Conservation (phyloP, 2,329 filamentous ascomycete species). For the Colletotrichum horii region DNA sequence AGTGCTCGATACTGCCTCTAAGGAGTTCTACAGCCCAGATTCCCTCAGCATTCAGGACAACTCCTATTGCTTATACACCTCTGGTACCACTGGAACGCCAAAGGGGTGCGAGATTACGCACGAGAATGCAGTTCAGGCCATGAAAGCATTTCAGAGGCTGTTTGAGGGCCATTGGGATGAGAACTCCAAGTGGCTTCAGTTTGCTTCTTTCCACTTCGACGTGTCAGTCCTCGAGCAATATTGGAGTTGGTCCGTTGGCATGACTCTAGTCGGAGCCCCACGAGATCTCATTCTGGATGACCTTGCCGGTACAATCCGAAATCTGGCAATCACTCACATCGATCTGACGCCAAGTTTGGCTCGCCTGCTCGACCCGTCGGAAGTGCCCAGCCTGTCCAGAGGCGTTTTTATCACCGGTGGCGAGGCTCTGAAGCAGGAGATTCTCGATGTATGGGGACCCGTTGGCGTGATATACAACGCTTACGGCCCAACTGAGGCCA, state of each 20-base stretch:
- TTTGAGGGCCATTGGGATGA: slow-evolving; percentile 78
- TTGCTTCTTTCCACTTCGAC: slow-evolving; percentile 94
- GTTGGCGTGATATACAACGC: slow-evolving; percentile 87
- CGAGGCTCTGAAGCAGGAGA: slow-evolving; percentile 87
- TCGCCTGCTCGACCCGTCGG: slow-evolving; percentile 75
- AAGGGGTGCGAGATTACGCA: slow-evolving; percentile 91
- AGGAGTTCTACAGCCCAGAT: slow-evolving; percentile 31
- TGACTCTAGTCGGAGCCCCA: slow-evolving; percentile 81
- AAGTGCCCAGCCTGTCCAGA: slow-evolving; percentile 78
- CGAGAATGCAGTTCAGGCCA: slow-evolving; percentile 86
- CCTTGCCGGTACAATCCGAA: slow-evolving; percentile 73
- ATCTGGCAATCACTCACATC: slow-evolving; percentile 82
- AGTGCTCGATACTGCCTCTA: slow-evolving; percentile 26
- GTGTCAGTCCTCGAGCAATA: slow-evolving; percentile 93
- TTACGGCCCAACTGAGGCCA: slow-evolving; percentile 90
- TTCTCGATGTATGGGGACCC: slow-evolving; percentile 84
- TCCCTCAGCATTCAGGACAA: slow-evolving; percentile 49
- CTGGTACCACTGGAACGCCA: slow-evolving; percentile 83
- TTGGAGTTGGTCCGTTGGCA: slow-evolving; percentile 93
- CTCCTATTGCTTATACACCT: slow-evolving; percentile 88
- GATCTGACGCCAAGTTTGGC: slow-evolving; percentile 91
- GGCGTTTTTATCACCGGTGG: slow-evolving; percentile 95
- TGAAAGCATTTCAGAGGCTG: slow-evolving; percentile 83
- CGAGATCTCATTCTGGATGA: slow-evolving; percentile 88
- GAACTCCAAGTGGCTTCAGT: slow-evolving; percentile 84